Conservation (phyloP, 768 basidiomycete species). For the Podaxis carcinomalis region DNA sequence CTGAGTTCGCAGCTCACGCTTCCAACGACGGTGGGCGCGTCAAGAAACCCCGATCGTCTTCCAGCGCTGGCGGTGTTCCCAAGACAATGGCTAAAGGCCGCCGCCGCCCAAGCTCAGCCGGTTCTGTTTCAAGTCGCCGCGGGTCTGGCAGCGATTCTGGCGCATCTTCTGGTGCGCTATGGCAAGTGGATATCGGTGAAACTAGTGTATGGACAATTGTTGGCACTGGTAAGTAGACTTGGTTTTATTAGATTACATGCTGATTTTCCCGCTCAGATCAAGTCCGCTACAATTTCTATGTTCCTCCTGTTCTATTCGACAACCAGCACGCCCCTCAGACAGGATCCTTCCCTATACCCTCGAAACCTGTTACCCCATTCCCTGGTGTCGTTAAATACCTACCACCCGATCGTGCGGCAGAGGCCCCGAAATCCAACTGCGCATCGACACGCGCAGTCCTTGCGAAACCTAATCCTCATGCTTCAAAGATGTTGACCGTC, state of each 20-base stretch:
- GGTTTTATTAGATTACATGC: constrained; percentile 13
- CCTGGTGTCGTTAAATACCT: constrained; percentile 88
- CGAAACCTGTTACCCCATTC: constrained; percentile 82
- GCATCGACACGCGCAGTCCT: constrained; percentile 61
- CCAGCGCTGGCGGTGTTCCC: constrained; percentile 58
- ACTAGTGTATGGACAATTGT: constrained; percentile 95
- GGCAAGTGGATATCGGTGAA: constrained; percentile 91
- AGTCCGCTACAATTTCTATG: constrained; percentile 91
- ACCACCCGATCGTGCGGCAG: constrained; percentile 82
- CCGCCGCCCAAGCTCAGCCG: constrained; percentile 73
- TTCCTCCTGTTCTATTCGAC: constrained; percentile 81
- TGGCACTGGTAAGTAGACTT: constrained; percentile 64
- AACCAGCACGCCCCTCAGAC: constrained; percentile 68
- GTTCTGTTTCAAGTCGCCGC: constrained; percentile 65
- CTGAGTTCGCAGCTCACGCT: constrained; percentile 48
- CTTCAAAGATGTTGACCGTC: constrained; percentile 77
- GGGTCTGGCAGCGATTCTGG: constrained; percentile 64
- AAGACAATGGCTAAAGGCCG: constrained; percentile 55
- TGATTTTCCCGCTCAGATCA: constrained; percentile 50
- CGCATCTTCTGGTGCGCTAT: constrained; percentile 74
- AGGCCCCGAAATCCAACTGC: constrained; percentile 73
- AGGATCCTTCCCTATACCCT: constrained; percentile 73
- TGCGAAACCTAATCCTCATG: constrained; percentile 74
- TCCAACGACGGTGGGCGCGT: constrained; percentile 85
- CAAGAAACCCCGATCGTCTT: constrained; percentile 78